These are phyloP conservation scores for Melampsora larici-populina DNA, from an alignment of 1,284 basidiomycete species.

Conservation along the genomic window DNA sequence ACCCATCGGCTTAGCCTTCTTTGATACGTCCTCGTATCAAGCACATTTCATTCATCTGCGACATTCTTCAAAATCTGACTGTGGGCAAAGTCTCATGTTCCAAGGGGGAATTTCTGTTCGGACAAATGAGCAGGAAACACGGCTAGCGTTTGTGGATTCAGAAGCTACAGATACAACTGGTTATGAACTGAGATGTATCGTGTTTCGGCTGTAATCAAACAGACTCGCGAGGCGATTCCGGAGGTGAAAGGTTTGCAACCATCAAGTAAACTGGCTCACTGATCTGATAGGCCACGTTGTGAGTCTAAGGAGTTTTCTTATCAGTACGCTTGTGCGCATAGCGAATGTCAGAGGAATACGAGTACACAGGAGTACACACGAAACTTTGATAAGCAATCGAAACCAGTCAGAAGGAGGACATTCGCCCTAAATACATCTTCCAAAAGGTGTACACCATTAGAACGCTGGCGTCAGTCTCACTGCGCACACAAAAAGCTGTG, in stretches of 20 bases:
- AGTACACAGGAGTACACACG: no score
- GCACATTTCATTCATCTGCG: not conserved
- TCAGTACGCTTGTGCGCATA: not conserved
- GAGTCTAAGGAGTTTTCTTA: not conserved
- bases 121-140: not conserved
- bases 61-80: not conserved
- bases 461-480: no score
- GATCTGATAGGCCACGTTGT: not conserved
- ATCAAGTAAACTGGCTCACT: not conserved
- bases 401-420: not conserved
- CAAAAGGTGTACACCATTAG: no score
- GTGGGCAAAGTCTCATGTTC: not conserved
- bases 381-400: constrained; percentile 5
- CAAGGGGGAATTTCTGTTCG: not conserved
- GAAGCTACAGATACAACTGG: not conserved
- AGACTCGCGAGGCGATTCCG: not conserved
- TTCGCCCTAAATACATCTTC: no score
- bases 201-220: not conserved
- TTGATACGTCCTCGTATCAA: not conserved
- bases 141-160: not conserved
- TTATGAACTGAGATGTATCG: not conserved
- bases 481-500: no score
- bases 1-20: not conserved
- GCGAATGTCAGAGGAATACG: not conserved
- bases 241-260: not conserved